These are phyloP conservation scores for Ustilago bromivora DNA, from an alignment of 1,284 basidiomycete species.

Conservation along the genomic window DNA sequence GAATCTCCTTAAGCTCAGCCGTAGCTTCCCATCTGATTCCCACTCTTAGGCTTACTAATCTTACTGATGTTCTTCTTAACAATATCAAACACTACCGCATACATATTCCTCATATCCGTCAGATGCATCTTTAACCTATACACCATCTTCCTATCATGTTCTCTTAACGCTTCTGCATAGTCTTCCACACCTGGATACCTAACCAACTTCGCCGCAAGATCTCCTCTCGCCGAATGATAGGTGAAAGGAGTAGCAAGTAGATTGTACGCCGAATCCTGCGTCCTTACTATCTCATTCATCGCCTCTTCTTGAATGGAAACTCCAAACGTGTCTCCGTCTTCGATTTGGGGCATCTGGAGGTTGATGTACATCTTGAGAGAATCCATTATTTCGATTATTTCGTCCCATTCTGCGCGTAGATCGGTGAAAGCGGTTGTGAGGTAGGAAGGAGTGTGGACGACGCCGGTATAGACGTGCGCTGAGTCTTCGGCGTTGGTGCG, in stretches of 20 bases:
- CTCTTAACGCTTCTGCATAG: slow-evolving; percentile 38
- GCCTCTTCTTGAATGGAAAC: slow-evolving; percentile 56
- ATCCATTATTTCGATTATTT: slow-evolving; percentile 46
- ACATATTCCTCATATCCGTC: slow-evolving; percentile 51
- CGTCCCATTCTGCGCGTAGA: slow-evolving; percentile 48
- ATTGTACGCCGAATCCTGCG: slow-evolving; percentile 50
- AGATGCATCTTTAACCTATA: slow-evolving; percentile 49
- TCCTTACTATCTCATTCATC: slow-evolving; percentile 48
- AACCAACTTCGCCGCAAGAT: slow-evolving; percentile 47
- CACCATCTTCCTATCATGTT: slow-evolving; percentile 45
- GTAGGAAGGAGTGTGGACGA: slow-evolving; percentile 33
- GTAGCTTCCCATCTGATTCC: slow-evolving; percentile 54
- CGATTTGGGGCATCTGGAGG: slow-evolving; percentile 53
- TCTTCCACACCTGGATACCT: slow-evolving; percentile 44
- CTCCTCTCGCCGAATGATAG: slow-evolving; percentile 34
- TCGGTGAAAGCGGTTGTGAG: slow-evolving; percentile 25
- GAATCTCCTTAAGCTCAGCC: slow-evolving; percentile 9
- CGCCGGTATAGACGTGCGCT: slow-evolving; percentile 40
- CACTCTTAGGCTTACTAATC: slow-evolving; percentile 54
- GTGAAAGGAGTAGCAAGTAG: slow-evolving; percentile 47
- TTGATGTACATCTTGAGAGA: slow-evolving; percentile 57
- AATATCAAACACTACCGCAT: slow-evolving; percentile 49
- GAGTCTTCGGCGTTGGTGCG: slow-evolving; percentile 6
- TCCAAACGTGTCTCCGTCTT: slow-evolving; percentile 56
- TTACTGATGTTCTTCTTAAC: slow-evolving; percentile 51